A percentile compares a stretch with the other conserved stretches of the same genome.
Conservation (phyloP, 1,284 basidiomycete genomes). For the Thelephora terrestris region DNA sequence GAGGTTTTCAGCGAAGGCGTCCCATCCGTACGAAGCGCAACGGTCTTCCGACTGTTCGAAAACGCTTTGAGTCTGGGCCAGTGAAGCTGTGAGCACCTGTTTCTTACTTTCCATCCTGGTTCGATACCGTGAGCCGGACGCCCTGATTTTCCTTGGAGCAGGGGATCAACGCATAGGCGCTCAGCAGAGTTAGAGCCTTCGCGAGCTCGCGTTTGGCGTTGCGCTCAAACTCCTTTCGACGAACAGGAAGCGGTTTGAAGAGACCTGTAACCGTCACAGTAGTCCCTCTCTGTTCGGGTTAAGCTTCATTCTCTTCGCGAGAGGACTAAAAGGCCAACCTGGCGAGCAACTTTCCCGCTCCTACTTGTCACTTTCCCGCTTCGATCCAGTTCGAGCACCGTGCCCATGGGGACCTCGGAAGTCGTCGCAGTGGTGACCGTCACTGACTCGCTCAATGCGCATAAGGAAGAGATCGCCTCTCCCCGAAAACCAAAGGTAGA, state of each 20-base stretch:
- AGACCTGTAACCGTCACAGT: slow-evolving; percentile 70
- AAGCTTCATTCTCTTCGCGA: neutral
- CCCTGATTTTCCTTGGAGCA: slow-evolving; percentile 42
- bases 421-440: slow-evolving; percentile 67
- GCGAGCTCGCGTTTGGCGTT: slow-evolving; percentile 87
- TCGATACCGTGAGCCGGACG: slow-evolving; percentile 71
- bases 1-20: slow-evolving; percentile 51
- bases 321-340: slow-evolving; percentile 36
- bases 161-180: slow-evolving; percentile 87
- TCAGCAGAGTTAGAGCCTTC: slow-evolving; percentile 75
- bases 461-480: slow-evolving; percentile 90
- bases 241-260: slow-evolving; percentile 80
- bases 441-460: slow-evolving; percentile 71
- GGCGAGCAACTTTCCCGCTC: slow-evolving; percentile 55
- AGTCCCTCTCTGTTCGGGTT: slow-evolving; percentile 64
- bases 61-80: neutral
- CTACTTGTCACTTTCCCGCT: slow-evolving; percentile 46
- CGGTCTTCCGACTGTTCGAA: slow-evolving; percentile 49
- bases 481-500: slow-evolving; percentile 93
- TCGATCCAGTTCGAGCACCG: slow-evolving; percentile 61
- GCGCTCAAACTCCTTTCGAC: slow-evolving; percentile 85
- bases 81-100: too few relatives aligned
- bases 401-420: slow-evolving; percentile 66
- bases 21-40: slow-evolving; percentile 71
- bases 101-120: slow-evolving; percentile 68